Base-by-base conservation (phyloP, 2,329 filamentous ascomycete species). In the Fusarium begoniae region DNA sequence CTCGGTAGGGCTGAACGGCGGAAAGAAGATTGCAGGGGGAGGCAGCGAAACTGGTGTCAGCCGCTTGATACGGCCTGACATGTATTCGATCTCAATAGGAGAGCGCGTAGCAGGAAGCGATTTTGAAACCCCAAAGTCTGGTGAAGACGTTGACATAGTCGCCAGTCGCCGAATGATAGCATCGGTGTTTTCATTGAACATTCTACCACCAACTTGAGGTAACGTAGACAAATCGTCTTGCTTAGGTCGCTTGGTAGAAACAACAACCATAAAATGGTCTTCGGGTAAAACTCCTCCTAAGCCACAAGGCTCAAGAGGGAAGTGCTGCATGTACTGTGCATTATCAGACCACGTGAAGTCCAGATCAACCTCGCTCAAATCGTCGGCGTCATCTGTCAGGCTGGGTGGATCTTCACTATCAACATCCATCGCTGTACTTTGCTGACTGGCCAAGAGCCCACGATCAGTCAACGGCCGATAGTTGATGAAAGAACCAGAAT, bases 231-330 rank as follows among this genome's bases (percentile, higher is more conserved):
- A 22, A 18, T 32, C 47, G 18, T 82, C 78, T 18, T 75, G 70
- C 32, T 81, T 85, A 0, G 83, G 80, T 22, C 87, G 83, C 45
- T 81, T 84, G 1, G 88, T 90, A 6, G 84, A 84, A 6, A 91
- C 89, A 6, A 87, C 82, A 2, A 91, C 82, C 45, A 87, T 83
- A 67, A 92, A 92, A 70, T 92, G 90, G 70, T 92, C 90, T n/a
- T 91, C 89, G 0, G 90, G 90, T 32, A 86, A 81, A 1, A 90
- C 86, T 20, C 89, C 89, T 11, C 88, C 89, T 0, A 92, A 78
- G 2, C 90, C 90, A 51, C 86, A 90, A 1, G 88, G 87, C 66
- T 90, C 87, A 7, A 92, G 79, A 1, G 83, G 81, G 4, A 79
- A 78, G 5, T 83, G 76, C 7, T 80, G 73, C 6, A 82, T 78